phyloP scores from a whole-genome alignment of 371 early-diverging fungal genomes.

The Mucor sp. region DNA sequence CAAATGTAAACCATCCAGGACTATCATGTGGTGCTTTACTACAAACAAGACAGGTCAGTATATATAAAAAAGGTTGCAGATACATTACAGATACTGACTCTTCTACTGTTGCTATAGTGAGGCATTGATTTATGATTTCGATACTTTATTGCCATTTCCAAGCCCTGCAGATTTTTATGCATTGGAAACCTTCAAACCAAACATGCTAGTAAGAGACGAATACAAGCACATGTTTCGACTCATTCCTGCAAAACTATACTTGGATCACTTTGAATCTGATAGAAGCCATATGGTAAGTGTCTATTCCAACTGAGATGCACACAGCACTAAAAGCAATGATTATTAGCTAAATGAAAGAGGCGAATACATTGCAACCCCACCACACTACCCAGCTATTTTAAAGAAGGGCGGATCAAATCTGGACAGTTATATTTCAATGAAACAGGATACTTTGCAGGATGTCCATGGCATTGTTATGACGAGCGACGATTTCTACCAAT shows the following conservation, averaged over 20 bases:
- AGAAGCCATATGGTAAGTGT: slow-evolving; percentile 45
- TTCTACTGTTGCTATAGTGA: not conserved
- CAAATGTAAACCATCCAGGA: slow-evolving; percentile 22
- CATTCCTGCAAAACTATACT: slow-evolving; percentile 32
- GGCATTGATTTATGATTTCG: slow-evolving; percentile 37
- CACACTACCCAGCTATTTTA: slow-evolving; percentile 29
- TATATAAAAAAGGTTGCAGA: not conserved
- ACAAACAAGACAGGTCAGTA: slow-evolving; percentile 3
- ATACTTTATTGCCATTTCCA: slow-evolving; percentile 39
- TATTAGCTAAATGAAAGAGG: slow-evolving; percentile 28
- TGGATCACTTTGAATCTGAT: slow-evolving; percentile 41
- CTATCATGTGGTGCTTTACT: slow-evolving; percentile 44
- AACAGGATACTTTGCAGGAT: not conserved
- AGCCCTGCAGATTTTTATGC: slow-evolving; percentile 28
- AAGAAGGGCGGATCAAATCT: slow-evolving; percentile 17
- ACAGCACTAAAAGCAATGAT: not conserved
- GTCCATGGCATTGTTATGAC: not conserved
- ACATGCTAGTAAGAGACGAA: slow-evolving; percentile 14
- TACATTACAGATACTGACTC: not conserved
- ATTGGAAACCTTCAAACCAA: slow-evolving; percentile 32
- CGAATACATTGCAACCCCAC: slow-evolving; percentile 28
- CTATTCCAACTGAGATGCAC: too few relatives aligned
- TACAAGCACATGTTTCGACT: slow-evolving; percentile 36
- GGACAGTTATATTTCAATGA: slow-evolving; percentile 25
- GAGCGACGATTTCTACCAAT: not conserved